Evolutionary conservation across 2,329 filamentous ascomycete genomes (phyloP).

Genomic region (Diplodia mutila): DNA sequence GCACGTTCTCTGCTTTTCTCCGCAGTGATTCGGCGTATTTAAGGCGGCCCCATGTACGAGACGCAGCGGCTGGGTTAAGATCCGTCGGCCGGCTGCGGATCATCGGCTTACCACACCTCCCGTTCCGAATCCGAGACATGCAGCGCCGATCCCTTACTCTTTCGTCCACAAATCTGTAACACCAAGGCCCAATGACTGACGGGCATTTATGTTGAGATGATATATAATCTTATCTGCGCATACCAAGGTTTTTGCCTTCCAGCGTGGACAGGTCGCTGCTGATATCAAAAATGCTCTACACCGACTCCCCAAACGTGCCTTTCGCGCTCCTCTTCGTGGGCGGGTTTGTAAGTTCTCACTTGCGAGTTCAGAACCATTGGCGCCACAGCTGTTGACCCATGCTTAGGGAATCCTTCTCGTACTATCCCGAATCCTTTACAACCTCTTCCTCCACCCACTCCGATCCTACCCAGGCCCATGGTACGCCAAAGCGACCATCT

Average conservation of each 20-base stretch:
- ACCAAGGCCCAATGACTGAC: neutral
- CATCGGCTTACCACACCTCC: neutral
- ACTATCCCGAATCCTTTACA: slow-evolving; percentile 37
- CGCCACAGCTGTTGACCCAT: neutral
- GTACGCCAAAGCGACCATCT: slow-evolving; percentile 37
- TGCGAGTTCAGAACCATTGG: neutral
- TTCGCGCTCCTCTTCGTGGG: neutral
- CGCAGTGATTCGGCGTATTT: neutral
- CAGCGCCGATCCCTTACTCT: neutral
- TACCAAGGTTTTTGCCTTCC: neutral
- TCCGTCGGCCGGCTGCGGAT: neutral
- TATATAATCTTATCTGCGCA: neutral
- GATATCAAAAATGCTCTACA: neutral
- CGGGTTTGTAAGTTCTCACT: neutral
- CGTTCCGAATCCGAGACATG: neutral
- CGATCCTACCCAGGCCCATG: slow-evolving; percentile 47
- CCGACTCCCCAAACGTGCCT: neutral
- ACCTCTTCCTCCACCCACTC: slow-evolving; percentile 49
- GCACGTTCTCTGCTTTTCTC: neutral
- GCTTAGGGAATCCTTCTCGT: neutral
- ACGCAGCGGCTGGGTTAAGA: neutral
- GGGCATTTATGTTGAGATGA: neutral
- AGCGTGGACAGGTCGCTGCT: no score
- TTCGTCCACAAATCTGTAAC: neutral
- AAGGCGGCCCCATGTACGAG: neutral